Percentiles rank a stretch among this genome's conserved stretches.
phyloP scores from a whole-genome alignment of 2,329 filamentous ascomycete genomes.

The Fusarium liriodendri region DNA sequence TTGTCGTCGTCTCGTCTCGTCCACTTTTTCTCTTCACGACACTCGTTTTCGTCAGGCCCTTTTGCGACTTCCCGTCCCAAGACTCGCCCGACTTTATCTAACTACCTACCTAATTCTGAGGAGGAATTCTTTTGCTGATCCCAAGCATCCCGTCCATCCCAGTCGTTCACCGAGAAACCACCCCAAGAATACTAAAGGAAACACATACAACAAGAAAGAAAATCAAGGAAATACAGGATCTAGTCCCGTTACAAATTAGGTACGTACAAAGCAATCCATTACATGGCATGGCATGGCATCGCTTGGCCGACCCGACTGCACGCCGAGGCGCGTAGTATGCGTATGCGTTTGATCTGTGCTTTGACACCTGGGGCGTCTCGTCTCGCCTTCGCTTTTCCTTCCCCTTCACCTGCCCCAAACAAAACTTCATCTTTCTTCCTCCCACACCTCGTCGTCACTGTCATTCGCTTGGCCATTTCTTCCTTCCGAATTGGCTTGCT shows the following conservation, averaged over 20 bases:
- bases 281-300: conserved; percentile 13
- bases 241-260: conserved; percentile 35
- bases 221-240: conserved; percentile 33
- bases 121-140: conserved; percentile 31
- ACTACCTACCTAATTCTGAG: conserved; percentile 34
- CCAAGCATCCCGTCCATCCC: conserved; percentile 12
- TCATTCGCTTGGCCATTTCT: conserved; percentile 13
- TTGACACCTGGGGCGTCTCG: conserved; percentile 17
- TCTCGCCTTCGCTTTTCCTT: conserved; percentile 34
- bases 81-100: conserved; percentile 33
- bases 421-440: conserved; percentile 15
- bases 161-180: conserved; percentile 40
- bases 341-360: conserved; percentile 32
- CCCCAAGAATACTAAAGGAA: conserved; percentile 19
- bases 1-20: conserved; percentile 41
- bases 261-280: conserved; percentile 36
- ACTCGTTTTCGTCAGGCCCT: conserved; percentile 51
- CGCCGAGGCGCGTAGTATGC: conserved; percentile 34
- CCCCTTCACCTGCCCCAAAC: conserved; percentile 16
- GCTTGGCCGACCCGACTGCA: conserved; percentile 25
- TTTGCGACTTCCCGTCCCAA: conserved; percentile 42
- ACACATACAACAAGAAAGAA: conserved; percentile 14
- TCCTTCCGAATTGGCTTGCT: conserved; percentile 25
- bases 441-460: not conserved
- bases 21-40: conserved; percentile 51